Evolutionary conservation across 805 yeast species (phyloP).

Genomic region (Lachancea dasiensis): DNA sequence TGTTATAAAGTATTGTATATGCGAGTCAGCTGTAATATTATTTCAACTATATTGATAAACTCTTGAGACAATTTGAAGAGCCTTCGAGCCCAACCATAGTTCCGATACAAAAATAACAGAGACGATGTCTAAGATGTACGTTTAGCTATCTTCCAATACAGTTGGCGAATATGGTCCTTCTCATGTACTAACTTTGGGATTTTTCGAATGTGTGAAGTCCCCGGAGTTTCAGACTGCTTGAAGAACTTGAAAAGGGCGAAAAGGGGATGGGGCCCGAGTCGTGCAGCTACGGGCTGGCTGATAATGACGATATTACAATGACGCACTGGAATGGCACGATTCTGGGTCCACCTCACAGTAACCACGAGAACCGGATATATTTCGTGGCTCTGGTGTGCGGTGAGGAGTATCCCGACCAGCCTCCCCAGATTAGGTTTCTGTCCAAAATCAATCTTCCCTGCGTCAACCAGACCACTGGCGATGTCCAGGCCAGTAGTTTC

Average conservation of each 20-base stretch:
- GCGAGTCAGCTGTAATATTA: no score
- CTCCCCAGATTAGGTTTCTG: slow-evolving; percentile 76
- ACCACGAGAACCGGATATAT: slow-evolving; percentile 91
- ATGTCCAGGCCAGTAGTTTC: slow-evolving; percentile 47
- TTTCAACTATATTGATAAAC: no score
- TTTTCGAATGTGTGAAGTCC: slow-evolving; percentile 40
- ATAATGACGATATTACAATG: slow-evolving; percentile 87
- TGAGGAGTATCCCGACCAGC: slow-evolving; percentile 75
- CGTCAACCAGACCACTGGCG: slow-evolving; percentile 62
- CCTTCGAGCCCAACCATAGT: no score
- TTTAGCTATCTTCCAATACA: not conserved
- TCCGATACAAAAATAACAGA: no score
- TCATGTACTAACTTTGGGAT: not conserved
- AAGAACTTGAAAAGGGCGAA: slow-evolving; percentile 96
- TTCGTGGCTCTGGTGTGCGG: slow-evolving; percentile 79
- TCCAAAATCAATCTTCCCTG: slow-evolving; percentile 89
- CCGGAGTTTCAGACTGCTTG: slow-evolving; percentile 88
- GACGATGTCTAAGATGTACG: slow-evolving; percentile 9
- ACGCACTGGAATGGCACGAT: slow-evolving; percentile 97
- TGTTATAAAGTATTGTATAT: not conserved
- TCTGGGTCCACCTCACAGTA: slow-evolving; percentile 89
- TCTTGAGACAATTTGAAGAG: no score
- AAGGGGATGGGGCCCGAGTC: slow-evolving; percentile 96
- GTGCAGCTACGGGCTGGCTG: slow-evolving; percentile 89
- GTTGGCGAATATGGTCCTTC: not conserved